A percentile compares a stretch with the other conserved stretches of the same genome.
Evolutionary conservation across 805 yeast species (phyloP).

Genomic region (Wickerhamiella spandovensis): DNA sequence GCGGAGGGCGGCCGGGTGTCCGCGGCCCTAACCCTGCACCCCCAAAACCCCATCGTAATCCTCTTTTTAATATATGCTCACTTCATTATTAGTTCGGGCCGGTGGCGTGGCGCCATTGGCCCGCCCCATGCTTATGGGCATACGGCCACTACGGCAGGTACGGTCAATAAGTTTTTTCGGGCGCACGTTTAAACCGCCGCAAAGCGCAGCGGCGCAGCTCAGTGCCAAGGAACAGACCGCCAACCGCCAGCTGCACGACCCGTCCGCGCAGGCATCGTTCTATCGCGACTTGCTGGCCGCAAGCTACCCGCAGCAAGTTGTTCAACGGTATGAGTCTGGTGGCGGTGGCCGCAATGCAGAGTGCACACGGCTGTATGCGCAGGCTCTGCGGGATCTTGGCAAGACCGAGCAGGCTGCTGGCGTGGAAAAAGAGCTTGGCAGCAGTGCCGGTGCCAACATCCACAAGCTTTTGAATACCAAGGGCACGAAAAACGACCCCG

Average conservation of each 20-base stretch:
- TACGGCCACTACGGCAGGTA: neutral
- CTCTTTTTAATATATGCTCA: neutral
- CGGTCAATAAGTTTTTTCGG: neutral
- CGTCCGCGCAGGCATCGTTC: constrained; percentile 69
- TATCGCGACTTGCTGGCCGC: constrained; percentile 60
- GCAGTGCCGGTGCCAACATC: constrained; percentile 1
- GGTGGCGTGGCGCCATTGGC: neutral
- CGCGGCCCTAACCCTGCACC: neutral
- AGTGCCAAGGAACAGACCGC: constrained; percentile 76
- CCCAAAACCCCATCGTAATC: neutral
- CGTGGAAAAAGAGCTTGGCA: neutral
- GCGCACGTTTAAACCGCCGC: neutral
- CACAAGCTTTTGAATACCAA: neutral
- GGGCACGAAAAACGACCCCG: constrained; percentile 48
- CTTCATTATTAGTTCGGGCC: neutral
- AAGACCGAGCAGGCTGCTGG: neutral
- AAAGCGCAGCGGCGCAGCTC: constrained; percentile 24
- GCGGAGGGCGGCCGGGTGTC: no score
- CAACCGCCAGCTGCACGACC: constrained; percentile 54
- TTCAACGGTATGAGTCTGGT: constrained; percentile 85
- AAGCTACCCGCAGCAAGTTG: constrained; percentile 90
- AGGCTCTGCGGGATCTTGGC: constrained; percentile 70
- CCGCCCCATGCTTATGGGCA: neutral
- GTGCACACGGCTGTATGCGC: constrained; percentile 64
- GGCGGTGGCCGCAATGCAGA: constrained; percentile 79